phyloP scores from a whole-genome alignment of 345 rosid genomes.

The Populus davidiana region DNA sequence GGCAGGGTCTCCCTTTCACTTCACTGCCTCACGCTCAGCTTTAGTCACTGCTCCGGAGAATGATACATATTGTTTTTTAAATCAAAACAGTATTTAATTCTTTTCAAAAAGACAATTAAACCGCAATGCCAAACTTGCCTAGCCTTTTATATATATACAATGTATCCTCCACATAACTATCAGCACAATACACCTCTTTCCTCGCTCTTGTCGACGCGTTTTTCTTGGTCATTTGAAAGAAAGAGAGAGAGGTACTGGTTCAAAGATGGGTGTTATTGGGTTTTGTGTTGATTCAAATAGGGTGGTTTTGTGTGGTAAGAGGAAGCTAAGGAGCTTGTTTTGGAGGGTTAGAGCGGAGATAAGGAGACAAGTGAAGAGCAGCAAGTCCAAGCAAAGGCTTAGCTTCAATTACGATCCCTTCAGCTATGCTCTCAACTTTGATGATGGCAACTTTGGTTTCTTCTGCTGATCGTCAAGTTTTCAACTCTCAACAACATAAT shows the following conservation, averaged over 20 bases:
- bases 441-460: constrained; percentile 61
- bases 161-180: no score
- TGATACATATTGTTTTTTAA: no score
- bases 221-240: not conserved
- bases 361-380: constrained; percentile 40
- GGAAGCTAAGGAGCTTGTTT: constrained; percentile 51
- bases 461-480: constrained; percentile 35
- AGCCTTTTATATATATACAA: no score
- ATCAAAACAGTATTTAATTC: no score
- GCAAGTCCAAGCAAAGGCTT: constrained; percentile 34
- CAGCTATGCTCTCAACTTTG: constrained; percentile 86
- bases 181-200: no score
- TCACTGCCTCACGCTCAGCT: not conserved
- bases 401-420: constrained; percentile 67
- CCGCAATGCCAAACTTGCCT: no score
- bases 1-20: not conserved
- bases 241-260: no score
- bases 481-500: not conserved
- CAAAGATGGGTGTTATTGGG: constrained; percentile 24
- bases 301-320: constrained; percentile 42
- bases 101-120: no score
- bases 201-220: not conserved
- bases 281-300: constrained; percentile 33
- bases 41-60: no score
- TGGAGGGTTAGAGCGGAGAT: constrained; percentile 59